Percentiles rank a stretch among this genome's conserved stretches.
Evolutionary conservation across 164 flowering plant species (phyloP).

Genomic region (Cinnamomum micranthum): DNA sequence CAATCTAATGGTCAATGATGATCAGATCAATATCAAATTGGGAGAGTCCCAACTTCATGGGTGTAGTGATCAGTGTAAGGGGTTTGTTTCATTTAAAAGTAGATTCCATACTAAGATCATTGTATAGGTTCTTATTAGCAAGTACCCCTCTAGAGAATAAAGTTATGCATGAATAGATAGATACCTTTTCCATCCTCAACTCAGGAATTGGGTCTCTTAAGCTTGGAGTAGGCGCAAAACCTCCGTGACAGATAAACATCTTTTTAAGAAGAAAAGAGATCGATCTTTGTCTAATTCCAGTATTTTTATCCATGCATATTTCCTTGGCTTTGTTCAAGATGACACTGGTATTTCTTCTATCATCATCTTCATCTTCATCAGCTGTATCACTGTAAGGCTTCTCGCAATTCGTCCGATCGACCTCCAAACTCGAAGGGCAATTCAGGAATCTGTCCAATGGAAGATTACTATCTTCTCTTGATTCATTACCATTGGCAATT

Average conservation of each 20-base stretch:
- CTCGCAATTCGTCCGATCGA: slow-evolving; percentile 37
- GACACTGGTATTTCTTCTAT: slow-evolving; percentile 33
- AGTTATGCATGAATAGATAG: neutral
- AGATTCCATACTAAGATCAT: neutral
- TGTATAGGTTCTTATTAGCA: neutral
- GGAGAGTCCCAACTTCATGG: neutral
- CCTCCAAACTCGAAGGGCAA: slow-evolving; percentile 89
- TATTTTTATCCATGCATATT: slow-evolving; percentile 39
- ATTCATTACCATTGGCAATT: slow-evolving; percentile 9
- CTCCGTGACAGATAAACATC: slow-evolving; percentile 56
- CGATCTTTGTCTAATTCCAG: slow-evolving; percentile 52
- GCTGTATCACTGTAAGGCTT: slow-evolving; percentile 17
- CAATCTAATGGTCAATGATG: neutral
- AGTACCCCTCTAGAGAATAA: neutral
- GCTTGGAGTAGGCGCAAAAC: slow-evolving; percentile 43
- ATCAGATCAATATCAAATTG: no score
- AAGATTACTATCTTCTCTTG: slow-evolving; percentile 32
- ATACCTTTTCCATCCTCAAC: slow-evolving; percentile 82
- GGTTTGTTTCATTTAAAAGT: no score
- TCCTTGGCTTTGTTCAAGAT: slow-evolving; percentile 63
- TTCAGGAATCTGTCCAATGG: slow-evolving; percentile 83
- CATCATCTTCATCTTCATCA: slow-evolving; percentile 28
- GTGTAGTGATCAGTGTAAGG: neutral
- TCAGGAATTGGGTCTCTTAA: slow-evolving; percentile 68
- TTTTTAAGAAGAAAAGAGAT: slow-evolving; percentile 72